Evolutionary conservation across 768 basidiomycete species (phyloP).

Genomic region (Mycena rebaudengoi): DNA sequence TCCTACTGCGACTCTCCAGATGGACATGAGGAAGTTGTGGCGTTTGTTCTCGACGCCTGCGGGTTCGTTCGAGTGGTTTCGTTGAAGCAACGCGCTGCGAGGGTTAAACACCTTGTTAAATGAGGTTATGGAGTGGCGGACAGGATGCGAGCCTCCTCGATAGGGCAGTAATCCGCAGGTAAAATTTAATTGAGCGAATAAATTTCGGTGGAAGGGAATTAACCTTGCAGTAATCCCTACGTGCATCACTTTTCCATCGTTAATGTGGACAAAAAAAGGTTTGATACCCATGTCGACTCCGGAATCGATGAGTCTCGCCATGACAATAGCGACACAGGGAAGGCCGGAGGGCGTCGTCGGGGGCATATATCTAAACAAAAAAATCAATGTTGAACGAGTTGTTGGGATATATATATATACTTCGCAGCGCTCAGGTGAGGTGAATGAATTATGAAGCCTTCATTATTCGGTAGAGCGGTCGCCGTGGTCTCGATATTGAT

Average conservation of each 20-base stretch:
- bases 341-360: slow-evolving; percentile 41
- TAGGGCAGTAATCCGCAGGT: slow-evolving; percentile 19
- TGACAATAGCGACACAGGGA: slow-evolving; percentile 42
- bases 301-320: slow-evolving; percentile 42
- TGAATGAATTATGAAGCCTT: slow-evolving; percentile 41
- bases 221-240: slow-evolving; percentile 43
- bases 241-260: slow-evolving; percentile 38
- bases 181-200: neutral
- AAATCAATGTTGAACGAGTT: neutral
- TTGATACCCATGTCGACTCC: slow-evolving; percentile 39
- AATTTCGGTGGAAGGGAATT: neutral
- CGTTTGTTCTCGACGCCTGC: neutral
- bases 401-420: slow-evolving; percentile 26
- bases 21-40: slow-evolving; percentile 32
- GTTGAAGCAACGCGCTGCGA: slow-evolving; percentile 36
- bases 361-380: slow-evolving; percentile 43
- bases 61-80: neutral
- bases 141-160: slow-evolving; percentile 39
- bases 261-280: slow-evolving; percentile 44
- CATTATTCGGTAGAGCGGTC: slow-evolving; percentile 38
- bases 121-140: slow-evolving; percentile 45
- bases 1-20: slow-evolving; percentile 43
- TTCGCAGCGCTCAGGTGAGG: slow-evolving; percentile 41
- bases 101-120: slow-evolving; percentile 47
- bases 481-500: slow-evolving; percentile 48